Base-by-base conservation (phyloP, 2,329 filamentous ascomycete species). In the Phialophora expanda region DNA sequence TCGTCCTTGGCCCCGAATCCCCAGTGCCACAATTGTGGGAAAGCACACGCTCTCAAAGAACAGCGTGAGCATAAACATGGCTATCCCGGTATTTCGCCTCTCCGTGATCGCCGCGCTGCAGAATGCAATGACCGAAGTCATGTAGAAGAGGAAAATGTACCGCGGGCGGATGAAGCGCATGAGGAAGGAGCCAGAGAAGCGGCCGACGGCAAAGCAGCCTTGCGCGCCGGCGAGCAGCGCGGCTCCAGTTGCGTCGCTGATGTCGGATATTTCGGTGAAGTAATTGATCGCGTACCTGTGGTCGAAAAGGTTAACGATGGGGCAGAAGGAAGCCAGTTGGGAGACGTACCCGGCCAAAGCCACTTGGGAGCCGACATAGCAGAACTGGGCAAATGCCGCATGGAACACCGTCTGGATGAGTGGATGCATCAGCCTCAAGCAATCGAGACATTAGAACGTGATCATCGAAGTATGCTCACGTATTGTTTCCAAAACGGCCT, bases 1-100 rank as follows among this genome's bases (percentile, higher is more conserved):
- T 17, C 87, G 85, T 4, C 91, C 91, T 0, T 93, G 82, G 1
- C 90, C 90, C 22, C 91, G 86, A 66, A 96, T 87, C 1, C 90
- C 90, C 12, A 95, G 83, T 2, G 90, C 88, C 69, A 93, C 92
- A 64, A 95, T 88, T 0, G 93, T 87, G 0, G 92, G 92, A 82
- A 91, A 96, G 71, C 91, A 86, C 55, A 92, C 91, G 0, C 89
- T 90, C 76, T 93, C 91, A 73, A 90, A 91, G 76, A 96, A 91
- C 69, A 91, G 91, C 88, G 62, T 63, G 9, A 67, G 51, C 48
- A 61, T 61, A 22, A 67, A 50, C 65, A 68, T 68, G 26, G 75
- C 76, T 68, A 85, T 77, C 46, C 84, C 83, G 2, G 74, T 78
- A 69, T 84, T 79, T 28, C 77, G 77, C 30, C 76, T 73, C 65